A percentile compares a stretch with the other conserved stretches of the same genome.
phyloP scores from a whole-genome alignment of 164 flowering plant genomes.

The Chimonanthus praecox region DNA sequence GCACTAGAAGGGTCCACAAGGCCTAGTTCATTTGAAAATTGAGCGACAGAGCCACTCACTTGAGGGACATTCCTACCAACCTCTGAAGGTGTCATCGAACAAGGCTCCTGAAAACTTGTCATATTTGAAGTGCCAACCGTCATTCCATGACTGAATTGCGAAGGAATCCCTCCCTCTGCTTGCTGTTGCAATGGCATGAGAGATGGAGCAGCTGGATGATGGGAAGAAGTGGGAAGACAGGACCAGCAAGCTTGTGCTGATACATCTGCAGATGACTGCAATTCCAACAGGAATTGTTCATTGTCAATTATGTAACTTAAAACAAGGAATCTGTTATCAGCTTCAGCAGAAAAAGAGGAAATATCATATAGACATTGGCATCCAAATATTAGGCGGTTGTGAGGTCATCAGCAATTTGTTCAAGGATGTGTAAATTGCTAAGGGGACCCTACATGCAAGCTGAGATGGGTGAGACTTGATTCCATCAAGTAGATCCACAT shows the following conservation, averaged over 20 bases:
- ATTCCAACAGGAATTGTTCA: constrained; percentile 7
- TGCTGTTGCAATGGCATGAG: constrained; percentile 60
- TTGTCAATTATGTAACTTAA: not conserved
- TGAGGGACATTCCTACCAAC: constrained; percentile 24
- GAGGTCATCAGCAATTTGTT: no score
- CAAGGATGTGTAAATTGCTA: no score
- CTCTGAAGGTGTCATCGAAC: constrained; percentile 35
- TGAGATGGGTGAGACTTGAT: no score
- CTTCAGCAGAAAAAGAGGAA: no score
- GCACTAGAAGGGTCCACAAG: constrained; percentile 39
- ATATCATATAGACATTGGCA: no score
- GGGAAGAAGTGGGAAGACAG: constrained; percentile 47
- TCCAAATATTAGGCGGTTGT: no score
- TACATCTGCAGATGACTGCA: constrained; percentile 60
- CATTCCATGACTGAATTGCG: constrained; percentile 43
- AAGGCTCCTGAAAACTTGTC: constrained; percentile 43
- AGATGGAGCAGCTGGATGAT: constrained; percentile 44
- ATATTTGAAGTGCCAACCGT: constrained; percentile 34
- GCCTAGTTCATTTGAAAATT: constrained; percentile 60
- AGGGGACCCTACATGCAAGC: no score
- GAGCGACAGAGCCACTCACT: constrained; percentile 26
- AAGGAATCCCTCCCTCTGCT: constrained; percentile 36
- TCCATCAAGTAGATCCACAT: no score
- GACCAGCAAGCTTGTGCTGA: constrained; percentile 74
- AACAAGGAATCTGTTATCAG: not conserved